These are phyloP conservation scores for Pseudomassariella vexata DNA, from an alignment of 2,329 filamentous ascomycete genomes.

Conservation along the genomic window DNA sequence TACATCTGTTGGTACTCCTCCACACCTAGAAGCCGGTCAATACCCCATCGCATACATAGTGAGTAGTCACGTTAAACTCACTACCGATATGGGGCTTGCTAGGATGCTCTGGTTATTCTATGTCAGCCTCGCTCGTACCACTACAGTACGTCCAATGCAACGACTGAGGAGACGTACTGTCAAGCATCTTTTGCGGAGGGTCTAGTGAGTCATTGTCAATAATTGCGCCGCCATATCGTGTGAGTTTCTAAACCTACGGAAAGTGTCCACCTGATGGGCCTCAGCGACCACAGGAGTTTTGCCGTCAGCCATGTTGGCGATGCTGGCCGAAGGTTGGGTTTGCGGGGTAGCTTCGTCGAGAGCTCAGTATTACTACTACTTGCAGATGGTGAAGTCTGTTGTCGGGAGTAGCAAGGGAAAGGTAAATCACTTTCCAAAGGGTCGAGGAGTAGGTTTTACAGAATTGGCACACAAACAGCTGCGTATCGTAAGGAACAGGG, in stretches of 20 bases:
- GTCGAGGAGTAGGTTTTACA: too few relatives aligned
- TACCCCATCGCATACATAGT: background rate
- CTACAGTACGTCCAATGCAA: background rate
- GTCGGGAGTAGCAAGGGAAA: too few relatives aligned
- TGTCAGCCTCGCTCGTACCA: slow-evolving; percentile 3
- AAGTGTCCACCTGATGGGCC: slow-evolving; percentile 73
- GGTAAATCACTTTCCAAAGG: too few relatives aligned
- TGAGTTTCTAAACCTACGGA: slow-evolving; percentile 46
- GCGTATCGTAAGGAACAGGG: too few relatives aligned
- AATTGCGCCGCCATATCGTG: slow-evolving; percentile 3
- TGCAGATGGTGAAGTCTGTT: too few relatives aligned
- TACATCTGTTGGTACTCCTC: slow-evolving; percentile 65
- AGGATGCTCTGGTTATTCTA: slow-evolving; percentile 53
- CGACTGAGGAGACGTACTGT: slow-evolving; percentile 43
- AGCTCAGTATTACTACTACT: too few relatives aligned
- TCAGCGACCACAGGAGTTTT: slow-evolving; percentile 62
- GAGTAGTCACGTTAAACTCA: slow-evolving; percentile 32
- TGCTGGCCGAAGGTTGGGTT: slow-evolving; percentile 11
- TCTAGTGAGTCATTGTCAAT: slow-evolving; percentile 35
- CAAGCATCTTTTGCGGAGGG: slow-evolving; percentile 61
- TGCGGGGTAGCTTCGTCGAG: slow-evolving; percentile 7
- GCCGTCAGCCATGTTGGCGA: slow-evolving; percentile 38
- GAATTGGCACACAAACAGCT: too few relatives aligned
- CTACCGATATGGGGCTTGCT: slow-evolving; percentile 62
- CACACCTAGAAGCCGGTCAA: slow-evolving; percentile 36